A percentile compares a stretch with the other conserved stretches of the same genome.
Evolutionary conservation across 495 filamentous ascomycete species (phyloP).

Genomic region (Bombardia bombarda): DNA sequence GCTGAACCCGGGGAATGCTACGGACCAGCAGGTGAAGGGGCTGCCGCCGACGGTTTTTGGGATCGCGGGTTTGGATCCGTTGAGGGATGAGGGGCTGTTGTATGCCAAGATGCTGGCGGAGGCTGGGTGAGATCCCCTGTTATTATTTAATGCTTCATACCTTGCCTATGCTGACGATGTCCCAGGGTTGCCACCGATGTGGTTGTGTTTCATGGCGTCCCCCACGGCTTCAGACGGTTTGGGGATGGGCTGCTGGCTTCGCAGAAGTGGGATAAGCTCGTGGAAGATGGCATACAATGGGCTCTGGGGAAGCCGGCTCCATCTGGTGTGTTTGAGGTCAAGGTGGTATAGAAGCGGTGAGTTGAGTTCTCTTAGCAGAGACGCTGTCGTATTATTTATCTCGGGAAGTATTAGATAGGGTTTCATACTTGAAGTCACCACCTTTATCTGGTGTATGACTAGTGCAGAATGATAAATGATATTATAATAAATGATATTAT

Average conservation of each 20-base stretch:
- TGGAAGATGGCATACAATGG: conserved; percentile 34
- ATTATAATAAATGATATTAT: no score
- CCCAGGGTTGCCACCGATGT: conserved; percentile 29
- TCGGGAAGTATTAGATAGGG: no score
- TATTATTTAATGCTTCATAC: not conserved
- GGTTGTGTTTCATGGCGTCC: conserved; percentile 36
- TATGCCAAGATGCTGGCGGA: conserved; percentile 34
- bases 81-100: conserved; percentile 40
- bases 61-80: conserved; percentile 37
- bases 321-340: conserved; percentile 25
- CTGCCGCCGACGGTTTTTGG: conserved; percentile 38
- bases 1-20: conserved; percentile 34
- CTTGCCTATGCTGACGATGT: not conserved
- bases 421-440: no score
- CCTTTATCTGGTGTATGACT: no score
- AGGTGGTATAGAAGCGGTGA: no score
- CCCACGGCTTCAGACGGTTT: conserved; percentile 38
- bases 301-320: conserved; percentile 24
- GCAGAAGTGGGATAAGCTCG: conserved; percentile 35
- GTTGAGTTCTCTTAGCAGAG: no score
- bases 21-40: conserved; percentile 28
- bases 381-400: no score
- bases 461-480: no score
- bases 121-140: conserved; percentile 18
- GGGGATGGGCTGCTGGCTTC: conserved; percentile 25